phyloP scores from a whole-genome alignment of 2,329 filamentous ascomycete genomes.

The Leptographium galeiforme region DNA sequence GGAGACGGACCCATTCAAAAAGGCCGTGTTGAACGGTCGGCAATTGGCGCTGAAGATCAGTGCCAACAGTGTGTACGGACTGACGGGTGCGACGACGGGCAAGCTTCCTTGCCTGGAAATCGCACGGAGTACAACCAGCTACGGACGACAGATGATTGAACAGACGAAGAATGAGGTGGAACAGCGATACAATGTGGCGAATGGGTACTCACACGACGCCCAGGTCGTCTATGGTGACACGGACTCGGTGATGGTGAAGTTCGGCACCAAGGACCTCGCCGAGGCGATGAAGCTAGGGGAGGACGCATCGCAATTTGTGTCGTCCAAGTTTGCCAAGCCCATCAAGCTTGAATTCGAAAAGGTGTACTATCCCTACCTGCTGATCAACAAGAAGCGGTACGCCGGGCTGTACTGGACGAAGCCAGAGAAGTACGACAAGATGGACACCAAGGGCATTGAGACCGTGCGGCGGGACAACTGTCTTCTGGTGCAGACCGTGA shows the following conservation, averaged over 20 bases:
- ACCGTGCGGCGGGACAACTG: conserved; percentile 97
- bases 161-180: conserved; percentile 96
- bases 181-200: conserved; percentile 74
- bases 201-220: conserved; percentile 88
- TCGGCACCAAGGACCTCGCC: conserved; percentile 73
- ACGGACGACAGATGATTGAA: conserved; percentile 97
- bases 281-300: conserved; percentile 93
- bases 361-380: conserved; percentile 91
- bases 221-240: conserved; percentile 98
- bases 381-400: conserved; percentile 99
- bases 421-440: conserved; percentile 91
- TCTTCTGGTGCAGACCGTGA: conserved; percentile 86
- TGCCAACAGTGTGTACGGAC: conserved; percentile 93
- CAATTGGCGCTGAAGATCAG: conserved; percentile 93
- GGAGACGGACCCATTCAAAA: conserved; percentile 93
- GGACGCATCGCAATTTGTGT: conserved; percentile 80
- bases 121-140: conserved; percentile 92
- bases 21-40: conserved; percentile 92
- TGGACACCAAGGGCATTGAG: conserved; percentile 99
- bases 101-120: conserved; percentile 92
- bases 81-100: conserved; percentile 90
- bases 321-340: conserved; percentile 82
- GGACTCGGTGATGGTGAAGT: conserved; percentile 99
- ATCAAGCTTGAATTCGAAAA: conserved; percentile 99
- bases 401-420: conserved; percentile 97